Evolutionary conservation across 768 basidiomycete genomes (phyloP).

Genomic region (Suillus sp.): DNA sequence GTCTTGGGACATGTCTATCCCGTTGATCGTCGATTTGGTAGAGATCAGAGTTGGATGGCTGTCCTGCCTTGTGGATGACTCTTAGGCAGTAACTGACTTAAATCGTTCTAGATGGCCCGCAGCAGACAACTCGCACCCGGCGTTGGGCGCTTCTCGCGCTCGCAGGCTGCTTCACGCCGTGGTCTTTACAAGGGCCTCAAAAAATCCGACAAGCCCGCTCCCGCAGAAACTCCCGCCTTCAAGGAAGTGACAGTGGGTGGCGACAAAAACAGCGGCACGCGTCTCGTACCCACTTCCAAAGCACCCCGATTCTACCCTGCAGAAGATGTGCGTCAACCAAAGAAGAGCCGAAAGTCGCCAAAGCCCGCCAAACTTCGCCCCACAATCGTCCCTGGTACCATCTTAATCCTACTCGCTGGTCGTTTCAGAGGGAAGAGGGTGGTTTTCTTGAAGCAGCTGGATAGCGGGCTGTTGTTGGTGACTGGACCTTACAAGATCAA

Average conservation of each 20-base stretch:
- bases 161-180: constrained; percentile 78
- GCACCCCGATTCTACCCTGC: constrained; percentile 93
- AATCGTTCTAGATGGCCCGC: constrained; percentile 70
- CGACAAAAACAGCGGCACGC: constrained; percentile 87
- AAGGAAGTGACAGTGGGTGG: constrained; percentile 86
- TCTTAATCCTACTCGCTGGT: constrained; percentile 96
- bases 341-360: constrained; percentile 87
- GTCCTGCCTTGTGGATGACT: constrained; percentile 36
- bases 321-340: constrained; percentile 89
- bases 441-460: constrained; percentile 95
- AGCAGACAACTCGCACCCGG: constrained; percentile 82
- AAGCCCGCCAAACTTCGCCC: constrained; percentile 79
- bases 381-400: constrained; percentile 90
- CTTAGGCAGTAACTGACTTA: constrained; percentile 23
- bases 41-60: constrained; percentile 37
- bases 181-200: constrained; percentile 83
- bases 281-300: constrained; percentile 82
- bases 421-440: constrained; percentile 98
- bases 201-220: constrained; percentile 70
- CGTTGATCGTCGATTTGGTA: constrained; percentile 12
- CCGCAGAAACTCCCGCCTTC: constrained; percentile 57
- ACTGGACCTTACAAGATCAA: constrained; percentile 98
- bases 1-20: constrained; percentile 1
- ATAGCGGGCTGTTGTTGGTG: constrained; percentile 89
- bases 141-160: constrained; percentile 82